Conservation (phyloP, 768 basidiomycete genomes). For the Antrodiella citrinella region DNA sequence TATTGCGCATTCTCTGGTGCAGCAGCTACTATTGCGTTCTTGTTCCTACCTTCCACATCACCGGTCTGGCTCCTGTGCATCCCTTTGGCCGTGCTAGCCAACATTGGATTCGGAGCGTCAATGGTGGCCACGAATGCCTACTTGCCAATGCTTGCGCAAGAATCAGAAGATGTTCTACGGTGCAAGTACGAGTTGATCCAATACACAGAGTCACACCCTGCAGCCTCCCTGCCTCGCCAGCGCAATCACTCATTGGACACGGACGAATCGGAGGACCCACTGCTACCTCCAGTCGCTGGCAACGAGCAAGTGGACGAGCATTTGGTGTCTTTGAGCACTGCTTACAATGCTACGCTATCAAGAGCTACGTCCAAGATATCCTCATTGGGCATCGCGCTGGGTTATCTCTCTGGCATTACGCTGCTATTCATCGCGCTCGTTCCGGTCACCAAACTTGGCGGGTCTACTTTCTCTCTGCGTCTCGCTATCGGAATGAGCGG, state of each 20-base stretch:
- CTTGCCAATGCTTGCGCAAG: constrained; percentile 64
- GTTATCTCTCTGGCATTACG: constrained; percentile 77
- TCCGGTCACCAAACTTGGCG: constrained; percentile 65
- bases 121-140: constrained; percentile 90
- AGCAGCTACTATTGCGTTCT: constrained; percentile 56
- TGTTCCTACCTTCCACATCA: constrained; percentile 65
- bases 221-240: background rate
- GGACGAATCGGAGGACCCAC: constrained; percentile 9
- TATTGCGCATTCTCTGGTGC: constrained; percentile 70
- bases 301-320: background rate
- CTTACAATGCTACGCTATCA: constrained; percentile 55
- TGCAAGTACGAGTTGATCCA: constrained; percentile 26
- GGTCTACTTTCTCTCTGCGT: constrained; percentile 71
- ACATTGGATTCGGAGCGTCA: constrained; percentile 81
- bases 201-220: background rate
- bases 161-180: constrained; percentile 48
- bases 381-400: constrained; percentile 76
- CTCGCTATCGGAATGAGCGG: constrained; percentile 83
- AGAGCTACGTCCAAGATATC: constrained; percentile 79
- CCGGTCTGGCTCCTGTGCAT: constrained; percentile 63
- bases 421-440: constrained; percentile 67
- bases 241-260: background rate
- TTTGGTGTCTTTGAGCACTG: constrained; percentile 14
- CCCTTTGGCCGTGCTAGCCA: constrained; percentile 66
- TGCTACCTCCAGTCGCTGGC: constrained; percentile 1